Conservation (phyloP, 306 rosid genomes). For the Rosa chinensis region DNA sequence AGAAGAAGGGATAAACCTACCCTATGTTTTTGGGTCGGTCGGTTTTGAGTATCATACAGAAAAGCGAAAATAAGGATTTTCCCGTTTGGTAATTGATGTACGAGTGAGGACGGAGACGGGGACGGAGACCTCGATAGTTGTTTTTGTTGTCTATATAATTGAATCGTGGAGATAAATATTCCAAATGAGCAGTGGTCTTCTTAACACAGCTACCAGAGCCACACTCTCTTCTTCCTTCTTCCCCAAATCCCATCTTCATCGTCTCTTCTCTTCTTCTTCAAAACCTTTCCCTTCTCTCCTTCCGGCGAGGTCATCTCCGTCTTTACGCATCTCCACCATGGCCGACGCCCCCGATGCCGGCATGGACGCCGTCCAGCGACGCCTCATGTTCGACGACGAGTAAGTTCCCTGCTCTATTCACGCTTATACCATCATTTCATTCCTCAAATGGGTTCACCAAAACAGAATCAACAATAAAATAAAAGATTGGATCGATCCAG, state of each 20-base stretch:
- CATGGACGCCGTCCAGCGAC: constrained; percentile 98
- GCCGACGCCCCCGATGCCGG: constrained; percentile 62
- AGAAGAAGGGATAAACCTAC: too few relatives aligned
- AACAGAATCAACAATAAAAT: background rate
- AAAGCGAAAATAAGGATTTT: background rate
- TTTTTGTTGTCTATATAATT: background rate
- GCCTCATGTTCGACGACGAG: constrained; percentile 99
- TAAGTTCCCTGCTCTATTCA: constrained; percentile 28
- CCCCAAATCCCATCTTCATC: background rate
- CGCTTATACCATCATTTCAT: background rate
- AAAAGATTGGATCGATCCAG: background rate
- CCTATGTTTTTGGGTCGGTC: background rate
- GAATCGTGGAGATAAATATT: background rate
- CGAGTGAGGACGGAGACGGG: background rate
- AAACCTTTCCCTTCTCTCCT: too few relatives aligned
- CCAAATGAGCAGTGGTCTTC: constrained; percentile 1
- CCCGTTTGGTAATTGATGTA: background rate
- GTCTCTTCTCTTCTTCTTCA: background rate
- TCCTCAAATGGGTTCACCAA: background rate
- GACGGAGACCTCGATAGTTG: background rate
- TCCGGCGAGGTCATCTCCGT: too few relatives aligned
- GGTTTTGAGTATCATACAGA: background rate
- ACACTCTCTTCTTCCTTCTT: background rate
- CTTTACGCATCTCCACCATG: constrained; percentile 47
- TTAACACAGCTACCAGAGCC: constrained; percentile 21